Conservation (phyloP, 352 stramenopile species). For the Thalassiosira hispida region DNA sequence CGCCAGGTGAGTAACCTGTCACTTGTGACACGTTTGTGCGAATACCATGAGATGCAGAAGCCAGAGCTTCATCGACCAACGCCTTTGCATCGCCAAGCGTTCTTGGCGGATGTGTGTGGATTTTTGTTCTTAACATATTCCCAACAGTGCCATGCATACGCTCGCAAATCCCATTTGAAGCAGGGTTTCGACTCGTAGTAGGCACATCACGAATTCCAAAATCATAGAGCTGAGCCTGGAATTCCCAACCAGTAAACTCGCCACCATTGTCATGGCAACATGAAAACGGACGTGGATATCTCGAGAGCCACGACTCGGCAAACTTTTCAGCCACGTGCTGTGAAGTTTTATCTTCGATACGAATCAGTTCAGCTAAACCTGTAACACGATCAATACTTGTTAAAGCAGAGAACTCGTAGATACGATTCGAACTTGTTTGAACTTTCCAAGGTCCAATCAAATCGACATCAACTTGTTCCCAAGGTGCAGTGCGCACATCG, state of each 20-base stretch:
- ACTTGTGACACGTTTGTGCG: conserved; percentile 35
- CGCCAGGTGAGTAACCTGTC: conserved; percentile 47
- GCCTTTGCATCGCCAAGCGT: conserved; percentile 28
- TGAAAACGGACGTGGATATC: conserved; percentile 45
- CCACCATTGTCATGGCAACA: conserved; percentile 51
- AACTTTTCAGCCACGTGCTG: conserved; percentile 31
- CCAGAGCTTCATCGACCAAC: conserved; percentile 52
- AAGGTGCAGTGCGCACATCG: conserved; percentile 30
- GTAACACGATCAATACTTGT: conserved; percentile 56
- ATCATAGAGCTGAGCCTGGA: conserved; percentile 28
- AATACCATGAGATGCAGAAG: conserved; percentile 44
- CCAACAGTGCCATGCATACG: conserved; percentile 51
- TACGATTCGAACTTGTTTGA: background rate
- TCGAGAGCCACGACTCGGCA: conserved; percentile 23
- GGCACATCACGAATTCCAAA: conserved; percentile 32
- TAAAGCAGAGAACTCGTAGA: conserved; percentile 37
- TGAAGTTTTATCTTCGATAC: conserved; percentile 39
- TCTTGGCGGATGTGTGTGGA: conserved; percentile 32
- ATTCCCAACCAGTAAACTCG: conserved; percentile 54
- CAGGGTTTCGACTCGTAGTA: conserved; percentile 54
- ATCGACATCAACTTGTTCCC: conserved; percentile 46
- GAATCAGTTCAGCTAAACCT: conserved; percentile 52
- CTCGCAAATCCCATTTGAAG: conserved; percentile 42
- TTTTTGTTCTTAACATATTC: conserved; percentile 41
- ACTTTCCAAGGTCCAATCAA: conserved; percentile 46